Percentiles rank a stretch among this genome's conserved stretches.
These are phyloP conservation scores for Allium cepa DNA, from an alignment of 106 monocot genomes.

Conservation along the genomic window DNA sequence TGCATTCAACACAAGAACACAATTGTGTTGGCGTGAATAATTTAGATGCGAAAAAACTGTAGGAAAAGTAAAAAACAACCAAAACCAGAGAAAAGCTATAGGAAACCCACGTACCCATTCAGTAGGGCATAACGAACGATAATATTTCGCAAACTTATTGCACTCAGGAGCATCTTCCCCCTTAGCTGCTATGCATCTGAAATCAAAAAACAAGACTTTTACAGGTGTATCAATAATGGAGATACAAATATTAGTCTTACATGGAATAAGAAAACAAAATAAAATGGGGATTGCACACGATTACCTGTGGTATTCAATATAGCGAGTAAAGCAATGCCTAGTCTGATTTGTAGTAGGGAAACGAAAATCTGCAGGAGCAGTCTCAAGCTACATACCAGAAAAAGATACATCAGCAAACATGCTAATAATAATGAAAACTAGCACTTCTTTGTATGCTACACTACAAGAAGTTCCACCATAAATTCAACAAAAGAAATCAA, in stretches of 20 bases:
- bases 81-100: conserved; percentile 13
- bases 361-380: conserved; percentile 97
- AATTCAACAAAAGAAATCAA: no score
- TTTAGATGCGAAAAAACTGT: not conserved
- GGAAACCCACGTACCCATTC: conserved; percentile 41
- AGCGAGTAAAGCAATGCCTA: conserved; percentile 97
- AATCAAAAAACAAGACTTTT: not conserved
- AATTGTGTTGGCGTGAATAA: not conserved
- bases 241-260: not conserved
- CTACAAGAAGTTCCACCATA: not conserved
- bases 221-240: not conserved
- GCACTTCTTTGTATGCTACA: not conserved
- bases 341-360: conserved; percentile 98
- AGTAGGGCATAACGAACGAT: conserved; percentile 50
- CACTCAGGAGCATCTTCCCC: conserved; percentile 50
- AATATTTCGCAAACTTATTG: conserved; percentile 53
- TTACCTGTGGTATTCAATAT: conserved; percentile 93
- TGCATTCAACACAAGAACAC: not conserved
- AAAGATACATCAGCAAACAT: not conserved
- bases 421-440: not conserved
- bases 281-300: not conserved
- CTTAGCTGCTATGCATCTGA: conserved; percentile 46
- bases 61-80: not conserved
- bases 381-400: conserved; percentile 58
- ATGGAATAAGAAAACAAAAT: not conserved